Base-by-base conservation (phyloP, 352 stramenopile species). In the Phytophthora podocarpi region DNA sequence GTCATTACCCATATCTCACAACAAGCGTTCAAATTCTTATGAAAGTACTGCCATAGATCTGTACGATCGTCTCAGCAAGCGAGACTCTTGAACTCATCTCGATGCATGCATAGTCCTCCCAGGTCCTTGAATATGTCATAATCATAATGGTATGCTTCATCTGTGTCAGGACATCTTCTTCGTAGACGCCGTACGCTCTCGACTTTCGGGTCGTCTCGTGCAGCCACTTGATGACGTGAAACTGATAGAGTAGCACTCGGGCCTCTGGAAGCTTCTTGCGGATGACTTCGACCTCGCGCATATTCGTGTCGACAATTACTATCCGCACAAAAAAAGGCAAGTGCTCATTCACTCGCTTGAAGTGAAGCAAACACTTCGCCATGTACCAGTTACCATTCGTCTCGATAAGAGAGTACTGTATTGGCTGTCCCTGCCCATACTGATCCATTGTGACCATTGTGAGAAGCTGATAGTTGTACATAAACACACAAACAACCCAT, bases 371-470 rank as follows among this genome's bases (percentile, higher is more conserved):
- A 12, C 10, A 24, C 23, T 47, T 51, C 0, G 21, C 15, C 52
- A 61, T 53, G n/a, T 61, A 40, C 30, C 52, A 52, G 13, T 55
- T 43, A 9, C 32, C 6, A 9, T 18, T 55, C 2, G 42, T 42
- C 24, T 55, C 35, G 4, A 54, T 5, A 23, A 62, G 11, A 3
- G 41, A 62, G 24, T 62, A 54, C 18, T 62, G 54, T 3, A 62
- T 34, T 8, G 42, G 54, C 12, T 55, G 42, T 0, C 43, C 54
- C 1, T 55, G 23, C 1, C 42, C 54, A 26, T 42, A 55, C 27
- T 62, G 42, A 13, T 55, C 42, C 31, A 55, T 55, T 0, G 32
- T 42, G 1, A 54, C 42, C 26, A 62, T 47, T 1, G 32, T 34
- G 2, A 54, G 15, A 12, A 55, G 36, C 35, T 55, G 24, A 27